phyloP scores from a whole-genome alignment of 1,284 basidiomycete species.

The Sporisorium iseilematis-ciliati region DNA sequence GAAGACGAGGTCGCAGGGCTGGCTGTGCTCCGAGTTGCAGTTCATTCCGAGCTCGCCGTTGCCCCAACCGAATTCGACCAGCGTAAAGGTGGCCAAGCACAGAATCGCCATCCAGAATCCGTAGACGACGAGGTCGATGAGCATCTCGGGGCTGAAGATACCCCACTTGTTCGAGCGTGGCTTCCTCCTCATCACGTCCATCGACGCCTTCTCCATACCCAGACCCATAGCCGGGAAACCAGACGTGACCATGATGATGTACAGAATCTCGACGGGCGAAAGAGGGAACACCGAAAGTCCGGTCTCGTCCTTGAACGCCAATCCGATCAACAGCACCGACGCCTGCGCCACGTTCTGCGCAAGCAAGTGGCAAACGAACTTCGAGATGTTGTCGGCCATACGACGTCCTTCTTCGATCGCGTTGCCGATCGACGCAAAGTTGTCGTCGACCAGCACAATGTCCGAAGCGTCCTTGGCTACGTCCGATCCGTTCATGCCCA shows the following conservation, averaged over 20 bases:
- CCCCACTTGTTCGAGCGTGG: constrained; percentile 69
- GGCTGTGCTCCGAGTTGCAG: constrained; percentile 66
- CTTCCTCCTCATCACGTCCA: constrained; percentile 75
- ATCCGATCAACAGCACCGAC: constrained; percentile 74
- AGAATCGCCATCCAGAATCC: constrained; percentile 77
- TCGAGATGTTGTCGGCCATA: constrained; percentile 71
- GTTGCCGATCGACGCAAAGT: constrained; percentile 79
- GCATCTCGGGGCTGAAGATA: constrained; percentile 68
- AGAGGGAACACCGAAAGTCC: constrained; percentile 77
- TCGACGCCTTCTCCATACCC: constrained; percentile 74
- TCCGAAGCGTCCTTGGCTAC: constrained; percentile 74
- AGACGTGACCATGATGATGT: constrained; percentile 69
- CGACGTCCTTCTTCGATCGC: constrained; percentile 78
- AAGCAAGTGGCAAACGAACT: constrained; percentile 70
- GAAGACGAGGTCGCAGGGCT: constrained; percentile 67
- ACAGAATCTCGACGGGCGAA: constrained; percentile 77
- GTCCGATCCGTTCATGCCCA: constrained; percentile 66
- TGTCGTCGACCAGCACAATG: constrained; percentile 79
- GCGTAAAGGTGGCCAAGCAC: constrained; percentile 70
- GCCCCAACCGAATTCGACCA: constrained; percentile 62
- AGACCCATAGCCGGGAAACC: constrained; percentile 71
- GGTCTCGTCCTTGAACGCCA: constrained; percentile 77
- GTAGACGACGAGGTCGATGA: constrained; percentile 75
- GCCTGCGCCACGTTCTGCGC: constrained; percentile 68
- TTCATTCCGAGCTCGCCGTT: constrained; percentile 57